Conservation (phyloP, 2,329 filamentous ascomycete genomes). For the Pyrenophora teres region DNA sequence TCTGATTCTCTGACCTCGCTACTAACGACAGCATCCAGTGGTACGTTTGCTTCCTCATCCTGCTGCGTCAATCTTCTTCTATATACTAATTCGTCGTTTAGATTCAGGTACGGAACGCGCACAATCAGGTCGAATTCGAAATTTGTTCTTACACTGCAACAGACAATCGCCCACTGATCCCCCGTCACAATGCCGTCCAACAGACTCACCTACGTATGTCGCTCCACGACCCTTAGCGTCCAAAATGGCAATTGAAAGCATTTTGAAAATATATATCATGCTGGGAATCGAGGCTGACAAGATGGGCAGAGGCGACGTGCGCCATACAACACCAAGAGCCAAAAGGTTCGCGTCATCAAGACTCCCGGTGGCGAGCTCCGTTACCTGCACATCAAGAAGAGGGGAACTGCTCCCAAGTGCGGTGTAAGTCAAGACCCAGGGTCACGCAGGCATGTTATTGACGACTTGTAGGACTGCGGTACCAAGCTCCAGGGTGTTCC, state of each 20-base stretch:
- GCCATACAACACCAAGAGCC: constrained; percentile 94
- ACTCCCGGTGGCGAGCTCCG: constrained; percentile 95
- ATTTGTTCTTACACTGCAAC: constrained; percentile 38
- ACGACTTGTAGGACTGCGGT: constrained; percentile 80
- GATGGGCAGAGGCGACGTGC: constrained; percentile 58
- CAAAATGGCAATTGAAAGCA: constrained; percentile 10
- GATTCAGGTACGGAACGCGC: constrained; percentile 35
- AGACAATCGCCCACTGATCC: constrained; percentile 41
- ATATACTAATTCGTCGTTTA: constrained; percentile 20
- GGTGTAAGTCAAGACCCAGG: constrained; percentile 40
- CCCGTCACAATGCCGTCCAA: constrained; percentile 57
- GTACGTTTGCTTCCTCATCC: constrained; percentile 32
- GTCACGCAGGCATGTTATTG: constrained; percentile 11
- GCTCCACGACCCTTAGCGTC: constrained; percentile 19
- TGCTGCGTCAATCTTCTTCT: constrained; percentile 16
- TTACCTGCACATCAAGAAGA: constrained; percentile 99
- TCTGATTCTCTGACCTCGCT: constrained; percentile 15
- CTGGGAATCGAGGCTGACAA: constrained; percentile 35
- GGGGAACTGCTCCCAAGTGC: constrained; percentile 95
- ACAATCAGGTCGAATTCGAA: constrained; percentile 9
- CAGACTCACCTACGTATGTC: constrained; percentile 62
- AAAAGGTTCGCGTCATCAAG: constrained; percentile 78
- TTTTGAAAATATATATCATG: constrained; percentile 6
- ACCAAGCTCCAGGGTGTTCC: constrained; percentile 96
- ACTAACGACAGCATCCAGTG: constrained; percentile 41